A percentile compares a stretch with the other conserved stretches of the same genome.
Conservation (phyloP, 371 early-diverging fungal species). For the Apophysomyces trapeziformis region DNA sequence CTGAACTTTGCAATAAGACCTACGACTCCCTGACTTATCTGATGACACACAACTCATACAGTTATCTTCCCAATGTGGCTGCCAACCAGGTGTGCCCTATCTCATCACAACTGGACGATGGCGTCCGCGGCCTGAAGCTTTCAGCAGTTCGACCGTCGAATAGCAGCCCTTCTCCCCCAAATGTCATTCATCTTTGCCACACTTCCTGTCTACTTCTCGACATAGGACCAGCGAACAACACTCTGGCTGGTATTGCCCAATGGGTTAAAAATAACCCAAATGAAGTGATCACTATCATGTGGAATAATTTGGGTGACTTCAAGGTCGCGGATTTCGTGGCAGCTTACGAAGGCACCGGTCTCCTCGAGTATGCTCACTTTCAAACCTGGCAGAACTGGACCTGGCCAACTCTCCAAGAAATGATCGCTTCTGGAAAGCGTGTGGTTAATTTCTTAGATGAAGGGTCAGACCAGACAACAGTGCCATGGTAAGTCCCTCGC, state of each 20-base stretch:
- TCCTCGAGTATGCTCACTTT: constrained; percentile 51
- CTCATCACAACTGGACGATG: constrained; percentile 63
- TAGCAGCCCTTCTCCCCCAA: constrained; percentile 19
- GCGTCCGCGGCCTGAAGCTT: constrained; percentile 70
- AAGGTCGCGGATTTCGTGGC: constrained; percentile 46
- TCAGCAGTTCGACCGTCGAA: constrained; percentile 50
- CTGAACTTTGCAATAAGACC: constrained; percentile 58
- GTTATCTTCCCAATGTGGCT: constrained; percentile 50
- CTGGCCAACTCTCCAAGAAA: constrained; percentile 70
- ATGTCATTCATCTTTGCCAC: constrained; percentile 68
- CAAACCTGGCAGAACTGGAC: constrained; percentile 28
- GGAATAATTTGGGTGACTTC: constrained; percentile 64
- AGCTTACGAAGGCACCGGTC: constrained; percentile 57
- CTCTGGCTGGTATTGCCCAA: constrained; percentile 47
- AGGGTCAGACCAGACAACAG: constrained; percentile 40
- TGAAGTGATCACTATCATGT: constrained; percentile 70
- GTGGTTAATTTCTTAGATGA: constrained; percentile 67
- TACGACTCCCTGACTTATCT: constrained; percentile 59
- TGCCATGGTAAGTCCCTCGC: constrained; percentile 56
- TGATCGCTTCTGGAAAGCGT: constrained; percentile 62
- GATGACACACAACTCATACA: constrained; percentile 75
- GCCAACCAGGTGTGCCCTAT: constrained; percentile 68
- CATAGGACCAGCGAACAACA: constrained; percentile 50
- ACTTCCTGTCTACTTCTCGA: constrained; percentile 58
- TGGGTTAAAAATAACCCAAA: constrained; percentile 63